These are phyloP conservation scores for Jacaranda mimosifolia DNA, from an alignment of 257 asterid species.

Conservation along the genomic window DNA sequence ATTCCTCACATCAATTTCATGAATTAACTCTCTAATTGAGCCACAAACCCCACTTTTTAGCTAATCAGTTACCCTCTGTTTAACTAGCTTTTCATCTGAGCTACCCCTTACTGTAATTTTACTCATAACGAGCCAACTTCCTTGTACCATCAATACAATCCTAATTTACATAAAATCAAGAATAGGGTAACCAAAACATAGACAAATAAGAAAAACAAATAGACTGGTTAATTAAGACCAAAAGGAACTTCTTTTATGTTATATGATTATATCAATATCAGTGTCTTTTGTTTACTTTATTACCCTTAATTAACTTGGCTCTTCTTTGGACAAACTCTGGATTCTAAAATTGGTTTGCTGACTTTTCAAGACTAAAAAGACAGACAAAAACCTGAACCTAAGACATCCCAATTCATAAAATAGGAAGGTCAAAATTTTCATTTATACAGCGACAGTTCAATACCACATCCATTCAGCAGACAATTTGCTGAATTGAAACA, in stretches of 20 bases:
- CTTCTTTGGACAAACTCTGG: background rate
- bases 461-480: background rate
- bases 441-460: background rate
- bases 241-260: too few species aligned
- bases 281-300: background rate
- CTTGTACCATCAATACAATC: too few species aligned
- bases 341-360: background rate
- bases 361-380: background rate
- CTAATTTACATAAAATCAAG: background rate
- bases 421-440: background rate
- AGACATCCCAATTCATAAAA: background rate
- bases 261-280: background rate
- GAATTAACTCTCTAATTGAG: background rate
- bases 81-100: background rate
- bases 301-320: background rate
- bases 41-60: too few species aligned
- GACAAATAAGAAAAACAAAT: background rate
- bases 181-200: background rate
- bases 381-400: background rate
- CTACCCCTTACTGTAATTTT: background rate
- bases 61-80: too few species aligned
- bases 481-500: too few species aligned
- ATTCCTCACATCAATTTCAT: background rate
- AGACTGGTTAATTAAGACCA: background rate
- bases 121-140: too few species aligned